Base-by-base conservation (phyloP, 176 grass and related monocot species). In the Ensete glaucum region DNA sequence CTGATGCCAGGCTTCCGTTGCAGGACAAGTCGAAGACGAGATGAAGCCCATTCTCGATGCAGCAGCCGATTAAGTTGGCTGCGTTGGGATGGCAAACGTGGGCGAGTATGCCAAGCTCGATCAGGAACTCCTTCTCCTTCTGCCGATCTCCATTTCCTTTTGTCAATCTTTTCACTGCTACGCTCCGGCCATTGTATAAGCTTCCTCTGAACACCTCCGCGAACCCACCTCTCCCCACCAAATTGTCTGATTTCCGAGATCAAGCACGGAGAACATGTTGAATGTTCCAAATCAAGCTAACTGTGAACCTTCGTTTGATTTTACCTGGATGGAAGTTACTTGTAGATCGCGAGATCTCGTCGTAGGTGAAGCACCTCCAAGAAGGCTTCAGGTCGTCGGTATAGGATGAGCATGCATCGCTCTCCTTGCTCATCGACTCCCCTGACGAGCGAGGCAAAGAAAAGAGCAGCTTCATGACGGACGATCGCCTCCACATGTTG, bases 61-160 rank as follows among this genome's bases (percentile, higher is more conserved):
- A 91, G 78, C 90, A 99, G 48, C 90, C 95, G 71, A 91, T 79
- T 15, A 99, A 76, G 75, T 86, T 89, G 15, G 90, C 80, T 19
- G 90, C 94, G 85, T 94, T 99, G 54, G 95, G 95, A 72, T 99
- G 95, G 71, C 86, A 94, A 9, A 99, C 86, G 82, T 99, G 90
- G 8, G 88, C 90, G 23, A 94, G 86, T 12, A 99, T 99, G 26
- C 95, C 90, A 3, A 99, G 80, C 81, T 94, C 95, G 24, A 83
- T 79, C 4, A 91, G 79, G 62, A 99, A 99, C 59, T 99, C 90
- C 22, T 86, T 91, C 79, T 99, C 95, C 74, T 94, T 94, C 58
- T 93, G 86, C 50, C 85, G 88, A 82, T 66, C 79, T 12, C 88
- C 65, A 53, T 85, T 99, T 26, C 84, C 86, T 79, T 87, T 78